Base-by-base conservation (phyloP, 352 stramenopile species). In the Phytopythium boreale region DNA sequence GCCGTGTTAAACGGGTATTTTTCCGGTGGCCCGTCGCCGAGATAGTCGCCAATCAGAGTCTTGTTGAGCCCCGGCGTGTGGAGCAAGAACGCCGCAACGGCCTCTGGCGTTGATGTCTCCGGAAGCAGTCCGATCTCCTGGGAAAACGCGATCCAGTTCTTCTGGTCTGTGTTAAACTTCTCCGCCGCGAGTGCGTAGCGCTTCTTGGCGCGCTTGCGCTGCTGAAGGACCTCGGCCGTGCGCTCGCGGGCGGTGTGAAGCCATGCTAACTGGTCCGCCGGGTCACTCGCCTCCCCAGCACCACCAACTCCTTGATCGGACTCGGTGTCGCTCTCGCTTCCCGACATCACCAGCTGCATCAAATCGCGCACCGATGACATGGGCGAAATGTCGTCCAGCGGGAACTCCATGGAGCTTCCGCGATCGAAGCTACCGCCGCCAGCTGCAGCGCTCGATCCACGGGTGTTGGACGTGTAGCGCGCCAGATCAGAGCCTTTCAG, bases 1-100 rank as follows among this genome's bases (percentile, higher is more conserved):
- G 79, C 79, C 20, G 88, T 82, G 68, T 99, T 91, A 76, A 99
- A 99, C 22, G 96, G 94, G 64, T 98, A 98, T 67, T 98, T 98
- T 27, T 98, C 90, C 19, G 88, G 79, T 0, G 97, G 95, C 19
- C 95, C 96, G 66, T 99, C 98, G 29, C 92, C 89, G 6, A 99
- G 82, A 67, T 99, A 99, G 56, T 98, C 90, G 10, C 97, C 98
- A 47, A 99, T 89, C 51, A 97, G 82, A 5, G 88, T 90, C 77
- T 99, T 99, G 74, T 94, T 91, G 2, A 94, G 63, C 1, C 95
- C 93, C 0, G 95, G 88, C 1, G 96, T 98, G 27, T 96, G 87
- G 53, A 98, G 88, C 52, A 99, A 71, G 64, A 99, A 98, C 12
- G 80, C 80, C 6, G 96, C 97, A 3, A 99, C 88, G 6, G 75